Evolutionary conservation across 139 green algal species (phyloP).

Genomic region (Pleodorina starrii): DNA sequence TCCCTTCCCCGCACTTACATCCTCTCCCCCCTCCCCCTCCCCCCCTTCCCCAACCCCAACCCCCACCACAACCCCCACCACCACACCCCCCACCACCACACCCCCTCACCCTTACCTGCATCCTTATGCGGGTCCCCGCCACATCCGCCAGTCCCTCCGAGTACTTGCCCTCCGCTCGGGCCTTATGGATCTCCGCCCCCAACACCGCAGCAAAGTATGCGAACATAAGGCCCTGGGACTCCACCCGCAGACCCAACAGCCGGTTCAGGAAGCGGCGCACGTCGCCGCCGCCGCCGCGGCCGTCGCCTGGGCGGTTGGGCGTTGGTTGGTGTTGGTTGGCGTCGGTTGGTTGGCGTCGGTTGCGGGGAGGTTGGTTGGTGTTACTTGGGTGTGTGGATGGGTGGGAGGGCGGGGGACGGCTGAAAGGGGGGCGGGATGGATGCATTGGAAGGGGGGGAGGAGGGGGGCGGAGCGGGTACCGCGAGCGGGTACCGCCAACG

Average conservation of each 20-base stretch:
- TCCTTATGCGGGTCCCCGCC: conserved; percentile 4
- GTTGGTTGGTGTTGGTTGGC: too few species aligned
- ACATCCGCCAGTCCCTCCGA: conserved; percentile 62
- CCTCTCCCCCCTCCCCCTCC: background rate
- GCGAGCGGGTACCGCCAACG: too few species aligned
- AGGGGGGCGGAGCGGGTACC: too few species aligned
- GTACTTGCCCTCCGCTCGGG: conserved; percentile 62
- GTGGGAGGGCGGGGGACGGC: too few species aligned
- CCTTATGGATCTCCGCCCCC: conserved; percentile 71
- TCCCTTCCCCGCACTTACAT: background rate
- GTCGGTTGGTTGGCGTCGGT: too few species aligned
- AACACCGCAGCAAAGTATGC: conserved; percentile 83
- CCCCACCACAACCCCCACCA: background rate
- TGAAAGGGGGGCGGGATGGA: too few species aligned
- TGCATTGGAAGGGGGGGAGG: too few species aligned
- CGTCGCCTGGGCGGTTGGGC: background rate
- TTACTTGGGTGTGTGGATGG: too few species aligned
- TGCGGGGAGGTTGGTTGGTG: too few species aligned
- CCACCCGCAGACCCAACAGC: conserved; percentile 84
- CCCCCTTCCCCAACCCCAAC: too few species aligned
- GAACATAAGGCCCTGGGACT: conserved; percentile 87
- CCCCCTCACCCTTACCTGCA: conserved; percentile 21
- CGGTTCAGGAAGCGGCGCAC: conserved; percentile 91
- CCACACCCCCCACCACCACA: background rate
- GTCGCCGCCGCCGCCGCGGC: conserved; percentile 75